Evolutionary conservation across 2,329 filamentous ascomycete genomes (phyloP).

Genomic region (Alternaria sp.): DNA sequence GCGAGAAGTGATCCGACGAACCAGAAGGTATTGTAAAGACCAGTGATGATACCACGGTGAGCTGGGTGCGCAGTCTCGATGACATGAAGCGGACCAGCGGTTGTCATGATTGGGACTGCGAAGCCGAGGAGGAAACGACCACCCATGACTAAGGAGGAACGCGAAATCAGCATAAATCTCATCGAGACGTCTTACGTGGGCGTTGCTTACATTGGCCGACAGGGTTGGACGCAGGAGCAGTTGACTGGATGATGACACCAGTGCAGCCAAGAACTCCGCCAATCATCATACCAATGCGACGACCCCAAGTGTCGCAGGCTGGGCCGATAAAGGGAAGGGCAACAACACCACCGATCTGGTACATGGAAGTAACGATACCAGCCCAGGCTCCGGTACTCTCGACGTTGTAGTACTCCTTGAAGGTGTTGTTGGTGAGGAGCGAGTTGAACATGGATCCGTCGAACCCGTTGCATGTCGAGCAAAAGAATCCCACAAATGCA

Average conservation of each 20-base stretch:
- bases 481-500: conserved; percentile 48
- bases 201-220: conserved; percentile 45
- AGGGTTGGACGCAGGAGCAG: conserved; percentile 50
- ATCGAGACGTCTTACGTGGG: not conserved
- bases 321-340: conserved; percentile 57
- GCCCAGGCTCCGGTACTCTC: conserved; percentile 52
- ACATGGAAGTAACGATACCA: conserved; percentile 55
- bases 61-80: conserved; percentile 67
- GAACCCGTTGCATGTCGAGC: conserved; percentile 63
- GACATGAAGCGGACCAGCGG: conserved; percentile 65
- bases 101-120: conserved; percentile 62
- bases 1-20: conserved; percentile 48
- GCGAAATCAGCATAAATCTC: not conserved
- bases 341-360: conserved; percentile 55
- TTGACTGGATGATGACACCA: conserved; percentile 57
- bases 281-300: conserved; percentile 57
- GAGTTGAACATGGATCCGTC: conserved; percentile 64
- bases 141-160: conserved; percentile 52
- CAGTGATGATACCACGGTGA: conserved; percentile 58
- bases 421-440: conserved; percentile 54
- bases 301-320: conserved; percentile 52
- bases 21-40: conserved; percentile 53
- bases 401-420: conserved; percentile 53
- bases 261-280: conserved; percentile 58
- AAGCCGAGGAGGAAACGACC: conserved; percentile 66